These are phyloP conservation scores for Henckelia pumila DNA, from an alignment of 257 asterid species.

Conservation along the genomic window DNA sequence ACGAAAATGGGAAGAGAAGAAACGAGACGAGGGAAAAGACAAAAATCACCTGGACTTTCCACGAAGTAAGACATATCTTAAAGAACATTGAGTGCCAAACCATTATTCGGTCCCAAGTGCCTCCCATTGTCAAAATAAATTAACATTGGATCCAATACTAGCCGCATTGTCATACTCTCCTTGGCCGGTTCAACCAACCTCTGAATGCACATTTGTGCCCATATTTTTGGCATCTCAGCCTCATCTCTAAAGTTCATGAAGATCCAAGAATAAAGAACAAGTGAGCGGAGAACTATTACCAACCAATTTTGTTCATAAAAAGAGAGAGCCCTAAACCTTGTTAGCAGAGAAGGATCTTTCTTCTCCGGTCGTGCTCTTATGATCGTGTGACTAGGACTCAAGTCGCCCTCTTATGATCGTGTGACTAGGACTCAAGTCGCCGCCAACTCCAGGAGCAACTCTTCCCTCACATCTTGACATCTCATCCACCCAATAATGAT, in stretches of 20 bases:
- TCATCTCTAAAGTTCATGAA: constrained; percentile 63
- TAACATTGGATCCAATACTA: constrained; percentile 85
- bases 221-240: constrained; percentile 72
- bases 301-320: neutral
- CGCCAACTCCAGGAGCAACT: constrained; percentile 50
- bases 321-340: constrained; percentile 49
- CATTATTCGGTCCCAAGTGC: constrained; percentile 74
- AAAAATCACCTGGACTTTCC: constrained; percentile 68
- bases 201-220: constrained; percentile 92
- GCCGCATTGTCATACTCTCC: constrained; percentile 89
- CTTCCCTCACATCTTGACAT: constrained; percentile 90
- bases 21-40: neutral
- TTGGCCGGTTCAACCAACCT: constrained; percentile 85
- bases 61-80: constrained; percentile 77
- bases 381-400: constrained; percentile 54
- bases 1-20: neutral
- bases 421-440: constrained; percentile 65
- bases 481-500: constrained; percentile 97
- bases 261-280: constrained; percentile 14
- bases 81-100: constrained; percentile 68
- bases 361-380: constrained; percentile 60
- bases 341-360: constrained; percentile 73
- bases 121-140: constrained; percentile 65
- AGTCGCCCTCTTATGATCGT: constrained; percentile 43
- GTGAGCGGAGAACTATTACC: neutral